Evolutionary conservation across 169 alveolate species (phyloP), one percentile per base, ranked within the genome.

Genomic region (Cystoisospora suis): DNA sequence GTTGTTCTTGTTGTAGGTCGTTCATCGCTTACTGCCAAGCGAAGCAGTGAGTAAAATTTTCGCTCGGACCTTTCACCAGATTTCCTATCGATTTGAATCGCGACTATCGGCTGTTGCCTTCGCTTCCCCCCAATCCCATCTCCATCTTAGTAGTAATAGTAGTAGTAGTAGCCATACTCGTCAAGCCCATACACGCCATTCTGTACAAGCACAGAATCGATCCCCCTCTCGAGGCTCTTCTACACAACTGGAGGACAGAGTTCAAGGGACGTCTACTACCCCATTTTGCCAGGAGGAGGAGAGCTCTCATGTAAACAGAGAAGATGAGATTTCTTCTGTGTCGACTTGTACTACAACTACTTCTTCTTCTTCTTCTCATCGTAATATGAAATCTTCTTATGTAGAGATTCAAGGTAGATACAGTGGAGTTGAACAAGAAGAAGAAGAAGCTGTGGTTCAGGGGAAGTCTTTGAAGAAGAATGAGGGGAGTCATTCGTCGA

Each of bases 41-140:
- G 83, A 72, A 4, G 56, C 83, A 4, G 83, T 72, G 47, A 38
- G 49, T 27, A 72, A 40, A 38, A 38, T 72, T 72, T 72, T 72
- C 32, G 56, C 83, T n/a, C 56, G 58, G 36, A 27, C 83, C 58
- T 72, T 72, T 38, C 83, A 72, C 56, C 56, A 72, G 83, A 72
- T 72, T 40, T 34, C 56, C 15, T 38, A 38, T 38, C 83, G 83
- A 3, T 72, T 72, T 38, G 83, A 72, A 29, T 17, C 34, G 20
- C 83, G 83, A 17, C 83, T 72, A n/a, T 1, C 53, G 0, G 83
- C 83, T 72, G 83, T 56, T 38, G 15, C 23, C 32, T n/a, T n/a
- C n/a, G n/a, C n/a, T n/a, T n/a, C n/a, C n/a, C n/a, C n/a, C n/a
- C n/a, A n/a, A n/a, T n/a, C n/a, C n/a, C n/a, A n/a, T n/a, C n/a